Percentiles rank a stretch among this genome's conserved stretches.
phyloP scores from a whole-genome alignment of 352 stramenopile genomes.

The Albugo laibachii region DNA sequence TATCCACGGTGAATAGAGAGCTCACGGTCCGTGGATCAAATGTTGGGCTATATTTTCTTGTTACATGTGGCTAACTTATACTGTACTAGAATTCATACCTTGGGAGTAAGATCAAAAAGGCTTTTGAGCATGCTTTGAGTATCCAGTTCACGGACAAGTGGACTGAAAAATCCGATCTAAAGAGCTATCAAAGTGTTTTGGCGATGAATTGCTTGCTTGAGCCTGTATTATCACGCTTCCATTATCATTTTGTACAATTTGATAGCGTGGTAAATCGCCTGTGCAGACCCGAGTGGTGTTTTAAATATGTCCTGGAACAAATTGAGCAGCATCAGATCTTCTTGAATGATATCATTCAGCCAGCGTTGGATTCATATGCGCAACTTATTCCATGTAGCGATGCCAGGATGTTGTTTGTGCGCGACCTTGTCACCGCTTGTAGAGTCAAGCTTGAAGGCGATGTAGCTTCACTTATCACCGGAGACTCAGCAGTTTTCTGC shows the following conservation, averaged over 20 bases:
- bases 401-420: constrained; percentile 34
- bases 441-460: constrained; percentile 30
- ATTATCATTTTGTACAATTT: constrained; percentile 46
- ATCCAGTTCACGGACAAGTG: too few species aligned
- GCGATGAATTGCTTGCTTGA: constrained; percentile 41
- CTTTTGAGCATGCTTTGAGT: too few species aligned
- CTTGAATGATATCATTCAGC: constrained; percentile 17
- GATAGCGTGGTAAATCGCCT: constrained; percentile 51
- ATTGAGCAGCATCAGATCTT: constrained; percentile 23
- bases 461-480: constrained; percentile 18
- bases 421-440: constrained; percentile 18
- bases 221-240: constrained; percentile 32
- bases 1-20: too few species aligned
- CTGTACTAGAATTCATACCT: too few species aligned
- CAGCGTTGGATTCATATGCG: constrained; percentile 24
- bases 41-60: too few species aligned
- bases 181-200: constrained; percentile 10
- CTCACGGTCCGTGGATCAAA: too few species aligned
- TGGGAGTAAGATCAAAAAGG: too few species aligned
- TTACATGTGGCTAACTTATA: too few species aligned
- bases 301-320: constrained; percentile 40
- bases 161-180: too few species aligned
- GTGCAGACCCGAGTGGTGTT: constrained; percentile 54
- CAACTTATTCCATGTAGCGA: constrained; percentile 28
- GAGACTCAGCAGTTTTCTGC: constrained; percentile 24